Evolutionary conservation across 768 basidiomycete species (phyloP).

Genomic region (Tylopilus sp.): DNA sequence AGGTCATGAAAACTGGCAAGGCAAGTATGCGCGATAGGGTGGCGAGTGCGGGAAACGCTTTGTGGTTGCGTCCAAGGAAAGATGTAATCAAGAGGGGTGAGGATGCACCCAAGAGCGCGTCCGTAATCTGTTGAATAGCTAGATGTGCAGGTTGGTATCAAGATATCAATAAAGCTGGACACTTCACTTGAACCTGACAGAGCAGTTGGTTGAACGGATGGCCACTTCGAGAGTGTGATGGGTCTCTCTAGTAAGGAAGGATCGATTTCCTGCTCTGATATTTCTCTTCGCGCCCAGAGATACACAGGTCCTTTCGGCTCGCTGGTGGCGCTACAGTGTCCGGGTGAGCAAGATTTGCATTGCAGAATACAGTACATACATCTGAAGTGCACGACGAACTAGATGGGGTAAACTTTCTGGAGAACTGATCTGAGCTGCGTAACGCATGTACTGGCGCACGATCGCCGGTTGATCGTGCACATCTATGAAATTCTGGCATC

Average conservation of each 20-base stretch:
- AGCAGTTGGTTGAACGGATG: constrained; percentile 46
- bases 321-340: constrained; percentile 51
- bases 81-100: constrained; percentile 56
- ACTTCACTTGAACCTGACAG: constrained; percentile 39
- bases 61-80: constrained; percentile 52
- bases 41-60: constrained; percentile 43
- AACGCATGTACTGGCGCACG: constrained; percentile 73
- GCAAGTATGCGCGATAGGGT: constrained; percentile 48
- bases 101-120: constrained; percentile 46
- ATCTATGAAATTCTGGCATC: constrained; percentile 37
- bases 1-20: constrained; percentile 52
- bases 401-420: constrained; percentile 48
- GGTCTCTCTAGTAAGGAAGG: constrained; percentile 31
- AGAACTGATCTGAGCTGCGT: constrained; percentile 55
- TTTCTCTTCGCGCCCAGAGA: constrained; percentile 69
- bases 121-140: constrained; percentile 40
- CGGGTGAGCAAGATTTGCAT: background rate
- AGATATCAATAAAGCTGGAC: background rate
- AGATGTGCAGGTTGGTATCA: background rate
- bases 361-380: constrained; percentile 36
- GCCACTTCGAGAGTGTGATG: constrained; percentile 42
- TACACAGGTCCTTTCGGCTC: constrained; percentile 74
- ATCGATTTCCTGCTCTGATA: constrained; percentile 62
- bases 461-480: constrained; percentile 69
- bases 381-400: constrained; percentile 59